Percentiles rank a stretch among this genome's conserved stretches.
Conservation (phyloP, 2,329 filamentous ascomycete species). For the Lasiodiplodia theobromae region DNA sequence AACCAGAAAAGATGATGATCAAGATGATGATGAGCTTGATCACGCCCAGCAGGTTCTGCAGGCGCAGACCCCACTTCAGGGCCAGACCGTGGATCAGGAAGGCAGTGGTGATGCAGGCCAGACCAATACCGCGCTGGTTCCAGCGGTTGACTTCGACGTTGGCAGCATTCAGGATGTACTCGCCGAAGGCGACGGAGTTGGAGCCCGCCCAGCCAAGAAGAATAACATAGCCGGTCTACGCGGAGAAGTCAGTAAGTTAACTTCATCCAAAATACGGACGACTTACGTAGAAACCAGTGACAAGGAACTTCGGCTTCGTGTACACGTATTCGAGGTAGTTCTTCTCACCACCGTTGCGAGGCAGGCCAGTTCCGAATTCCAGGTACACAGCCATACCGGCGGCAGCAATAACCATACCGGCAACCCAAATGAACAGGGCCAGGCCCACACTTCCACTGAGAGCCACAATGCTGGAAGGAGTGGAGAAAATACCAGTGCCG, state of each 20-base stretch:
- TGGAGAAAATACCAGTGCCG: slow-evolving; percentile 72
- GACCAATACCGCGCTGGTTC: slow-evolving; percentile 71
- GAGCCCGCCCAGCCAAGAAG: slow-evolving; percentile 69
- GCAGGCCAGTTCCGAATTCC: slow-evolving; percentile 71
- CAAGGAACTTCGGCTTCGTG: slow-evolving; percentile 65
- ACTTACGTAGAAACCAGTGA: slow-evolving; percentile 61
- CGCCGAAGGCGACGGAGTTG: slow-evolving; percentile 74
- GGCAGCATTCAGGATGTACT: slow-evolving; percentile 73
- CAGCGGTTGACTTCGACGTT: slow-evolving; percentile 67
- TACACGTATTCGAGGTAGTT: slow-evolving; percentile 72
- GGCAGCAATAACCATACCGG: slow-evolving; percentile 66
- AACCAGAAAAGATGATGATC: slow-evolving; percentile 70
- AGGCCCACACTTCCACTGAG: slow-evolving; percentile 68
- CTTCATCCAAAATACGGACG: slow-evolving; percentile 35
- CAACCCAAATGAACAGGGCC: slow-evolving; percentile 68
- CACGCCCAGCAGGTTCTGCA: slow-evolving; percentile 70
- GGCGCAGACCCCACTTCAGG: slow-evolving; percentile 70
- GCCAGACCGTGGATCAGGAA: slow-evolving; percentile 71
- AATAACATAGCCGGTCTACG: slow-evolving; percentile 61
- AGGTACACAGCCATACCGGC: slow-evolving; percentile 70
- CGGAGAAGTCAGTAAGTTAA: neutral
- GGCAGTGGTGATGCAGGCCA: slow-evolving; percentile 70
- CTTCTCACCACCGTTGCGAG: slow-evolving; percentile 70
- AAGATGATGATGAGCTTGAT: slow-evolving; percentile 72
- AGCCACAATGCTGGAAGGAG: slow-evolving; percentile 64